Conservation (phyloP, 208 protist genomes). For the Porcisia deanei region DNA sequence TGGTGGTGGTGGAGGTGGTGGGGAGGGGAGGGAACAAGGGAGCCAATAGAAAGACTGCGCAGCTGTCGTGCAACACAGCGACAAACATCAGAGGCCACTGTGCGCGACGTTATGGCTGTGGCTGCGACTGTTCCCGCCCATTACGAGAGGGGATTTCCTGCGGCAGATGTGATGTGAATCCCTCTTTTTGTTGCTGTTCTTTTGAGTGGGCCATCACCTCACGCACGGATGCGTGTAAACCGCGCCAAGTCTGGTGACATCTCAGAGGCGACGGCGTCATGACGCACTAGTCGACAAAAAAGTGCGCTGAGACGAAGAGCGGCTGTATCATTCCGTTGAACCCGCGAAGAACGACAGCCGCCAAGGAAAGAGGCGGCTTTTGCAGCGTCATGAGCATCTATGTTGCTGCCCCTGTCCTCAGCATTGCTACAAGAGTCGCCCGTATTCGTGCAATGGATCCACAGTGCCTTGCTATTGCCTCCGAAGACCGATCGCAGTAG, state of each 20-base stretch:
- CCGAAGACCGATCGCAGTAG: slow-evolving; percentile 61
- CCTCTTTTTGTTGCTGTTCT: too few relatives aligned
- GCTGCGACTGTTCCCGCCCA: neutral
- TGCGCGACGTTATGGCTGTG: neutral
- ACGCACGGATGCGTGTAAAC: neutral
- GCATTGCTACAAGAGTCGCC: neutral
- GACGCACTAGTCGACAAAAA: slow-evolving; percentile 48
- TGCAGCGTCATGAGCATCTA: neutral
- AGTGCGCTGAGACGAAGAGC: slow-evolving; percentile 36
- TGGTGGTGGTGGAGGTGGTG: too few relatives aligned
- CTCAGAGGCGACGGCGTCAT: slow-evolving; percentile 44
- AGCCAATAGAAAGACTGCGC: neutral
- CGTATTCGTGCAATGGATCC: slow-evolving; percentile 15
- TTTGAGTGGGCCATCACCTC: neutral
- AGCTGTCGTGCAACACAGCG: neutral
- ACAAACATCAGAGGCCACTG: neutral
- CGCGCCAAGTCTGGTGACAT: slow-evolving; percentile 46
- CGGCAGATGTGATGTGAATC: neutral
- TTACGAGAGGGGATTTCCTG: neutral
- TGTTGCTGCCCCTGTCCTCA: neutral
- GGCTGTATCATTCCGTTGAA: slow-evolving; percentile 14
- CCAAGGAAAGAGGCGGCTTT: slow-evolving; percentile 4
- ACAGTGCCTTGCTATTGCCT: slow-evolving; percentile 58
- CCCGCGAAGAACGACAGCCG: neutral
- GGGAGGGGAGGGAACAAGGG: too few relatives aligned